These are phyloP conservation scores for Suhomyces bolitotheri DNA, from an alignment of 1,139 yeast genomes.

Conservation along the genomic window DNA sequence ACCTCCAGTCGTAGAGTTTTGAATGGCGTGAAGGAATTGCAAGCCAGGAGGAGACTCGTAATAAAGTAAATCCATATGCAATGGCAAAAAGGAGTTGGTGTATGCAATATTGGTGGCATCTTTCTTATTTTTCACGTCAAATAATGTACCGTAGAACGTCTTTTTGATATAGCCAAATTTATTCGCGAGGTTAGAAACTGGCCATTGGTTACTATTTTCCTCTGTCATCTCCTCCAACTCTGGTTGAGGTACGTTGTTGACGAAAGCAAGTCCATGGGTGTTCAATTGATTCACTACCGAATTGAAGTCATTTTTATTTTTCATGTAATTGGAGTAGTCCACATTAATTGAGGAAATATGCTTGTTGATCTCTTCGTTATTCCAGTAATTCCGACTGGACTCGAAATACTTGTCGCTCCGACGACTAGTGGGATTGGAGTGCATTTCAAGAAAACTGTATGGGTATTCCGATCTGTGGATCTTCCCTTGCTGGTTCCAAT, in stretches of 20 bases:
- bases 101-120: constrained; percentile 76
- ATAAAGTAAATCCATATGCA: constrained; percentile 80
- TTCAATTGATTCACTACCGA: constrained; percentile 51
- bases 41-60: constrained; percentile 86
- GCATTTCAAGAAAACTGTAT: constrained; percentile 46
- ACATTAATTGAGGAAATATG: constrained; percentile 23
- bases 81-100: constrained; percentile 64
- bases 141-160: constrained; percentile 74
- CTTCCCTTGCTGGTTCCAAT: constrained; percentile 55
- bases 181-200: constrained; percentile 51
- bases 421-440: constrained; percentile 38
- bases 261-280: constrained; percentile 58
- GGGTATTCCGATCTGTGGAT: constrained; percentile 43
- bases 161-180: constrained; percentile 69
- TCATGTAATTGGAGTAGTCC: constrained; percentile 43
- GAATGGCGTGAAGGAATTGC: constrained; percentile 67
- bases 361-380: constrained; percentile 25
- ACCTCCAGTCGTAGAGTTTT: constrained; percentile 66
- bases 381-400: constrained; percentile 46
- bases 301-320: constrained; percentile 33
- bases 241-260: constrained; percentile 53
- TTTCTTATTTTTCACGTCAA: constrained; percentile 63
- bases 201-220: constrained; percentile 38
- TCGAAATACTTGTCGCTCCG: constrained; percentile 34
- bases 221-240: constrained; percentile 24